Evolutionary conservation across 139 green algal species (phyloP).

Genomic region (Raphidocelis subcapitata): DNA sequence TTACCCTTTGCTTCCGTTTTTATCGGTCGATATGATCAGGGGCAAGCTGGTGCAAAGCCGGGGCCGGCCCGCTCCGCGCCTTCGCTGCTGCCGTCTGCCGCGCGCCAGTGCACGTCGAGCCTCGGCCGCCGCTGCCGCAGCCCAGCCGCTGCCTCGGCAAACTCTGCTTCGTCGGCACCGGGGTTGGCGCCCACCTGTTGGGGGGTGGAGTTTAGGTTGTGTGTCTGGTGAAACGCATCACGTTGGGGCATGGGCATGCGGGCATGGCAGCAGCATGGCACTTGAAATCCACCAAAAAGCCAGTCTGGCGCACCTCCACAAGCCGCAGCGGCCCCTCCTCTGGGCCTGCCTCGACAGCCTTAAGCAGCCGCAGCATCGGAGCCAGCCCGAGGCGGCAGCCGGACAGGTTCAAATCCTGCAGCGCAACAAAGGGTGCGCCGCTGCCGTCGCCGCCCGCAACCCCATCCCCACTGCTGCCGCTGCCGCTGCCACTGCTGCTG

Average conservation of each 20-base stretch:
- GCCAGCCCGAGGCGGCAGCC: conserved; percentile 5
- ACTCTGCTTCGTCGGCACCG: conserved; percentile 15
- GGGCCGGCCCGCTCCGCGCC: not conserved
- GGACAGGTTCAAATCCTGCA: conserved; percentile 14
- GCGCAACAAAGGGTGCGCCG: not conserved
- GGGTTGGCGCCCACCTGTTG: conserved; percentile 11
- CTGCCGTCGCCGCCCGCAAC: no score
- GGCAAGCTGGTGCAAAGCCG: no score
- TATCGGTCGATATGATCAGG: no score
- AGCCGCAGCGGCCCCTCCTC: no score
- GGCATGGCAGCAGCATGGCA: no score
- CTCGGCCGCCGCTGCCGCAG: not conserved
- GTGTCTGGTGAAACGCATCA: no score
- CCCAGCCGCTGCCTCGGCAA: conserved; percentile 7
- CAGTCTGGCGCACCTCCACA: no score
- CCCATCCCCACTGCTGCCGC: not conserved
- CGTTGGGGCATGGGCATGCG: no score
- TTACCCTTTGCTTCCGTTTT: no score
- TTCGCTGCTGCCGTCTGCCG: conserved; percentile 14
- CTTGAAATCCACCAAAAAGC: no score
- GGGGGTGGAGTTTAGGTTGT: no score
- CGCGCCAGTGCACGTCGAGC: conserved; percentile 24
- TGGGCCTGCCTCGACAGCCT: not conserved
- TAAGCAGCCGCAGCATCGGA: not conserved
- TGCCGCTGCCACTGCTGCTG: not conserved